These are phyloP conservation scores for Geranomyces michiganensis DNA, from an alignment of 192 early-diverging fungal species.

Conservation along the genomic window DNA sequence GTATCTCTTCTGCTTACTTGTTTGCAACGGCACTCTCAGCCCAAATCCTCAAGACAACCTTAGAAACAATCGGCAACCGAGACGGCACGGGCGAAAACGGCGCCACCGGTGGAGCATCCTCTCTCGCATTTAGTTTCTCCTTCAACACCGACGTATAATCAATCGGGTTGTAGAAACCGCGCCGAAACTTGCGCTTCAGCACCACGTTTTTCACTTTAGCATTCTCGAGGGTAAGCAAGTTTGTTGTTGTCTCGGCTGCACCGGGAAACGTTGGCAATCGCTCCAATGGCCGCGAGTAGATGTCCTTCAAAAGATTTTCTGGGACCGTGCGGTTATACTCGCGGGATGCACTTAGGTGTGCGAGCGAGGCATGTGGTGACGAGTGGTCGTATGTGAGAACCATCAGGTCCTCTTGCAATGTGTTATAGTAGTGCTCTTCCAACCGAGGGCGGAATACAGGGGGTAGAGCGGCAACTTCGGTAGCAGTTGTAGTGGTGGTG, in stretches of 20 bases:
- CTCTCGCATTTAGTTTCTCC: constrained; percentile 32
- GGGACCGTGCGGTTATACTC: constrained; percentile 30
- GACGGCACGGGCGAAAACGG: constrained; percentile 64
- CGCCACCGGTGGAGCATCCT: constrained; percentile 38
- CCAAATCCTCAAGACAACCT: constrained; percentile 84
- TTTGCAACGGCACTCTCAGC: constrained; percentile 81
- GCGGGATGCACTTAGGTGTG: constrained; percentile 16
- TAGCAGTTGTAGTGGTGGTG: neutral
- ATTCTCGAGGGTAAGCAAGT: constrained; percentile 39
- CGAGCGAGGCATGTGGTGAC: constrained; percentile 43
- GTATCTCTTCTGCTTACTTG: constrained; percentile 62
- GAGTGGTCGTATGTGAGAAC: constrained; percentile 73
- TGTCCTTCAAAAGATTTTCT: constrained; percentile 18
- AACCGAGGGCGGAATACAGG: constrained; percentile 53
- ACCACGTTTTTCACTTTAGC: constrained; percentile 18
- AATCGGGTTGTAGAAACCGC: constrained; percentile 51
- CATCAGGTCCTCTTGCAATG: constrained; percentile 76
- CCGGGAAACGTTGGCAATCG: constrained; percentile 38
- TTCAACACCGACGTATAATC: constrained; percentile 53
- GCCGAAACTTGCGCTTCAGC: constrained; percentile 30
- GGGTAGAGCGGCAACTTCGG: neutral
- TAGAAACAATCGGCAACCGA: constrained; percentile 68
- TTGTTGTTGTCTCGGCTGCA: constrained; percentile 45
- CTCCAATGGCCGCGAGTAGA: constrained; percentile 32
- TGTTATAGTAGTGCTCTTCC: constrained; percentile 72